Conservation (phyloP, 73 alveolate genomes). For the Diophrys appendiculata region DNA sequence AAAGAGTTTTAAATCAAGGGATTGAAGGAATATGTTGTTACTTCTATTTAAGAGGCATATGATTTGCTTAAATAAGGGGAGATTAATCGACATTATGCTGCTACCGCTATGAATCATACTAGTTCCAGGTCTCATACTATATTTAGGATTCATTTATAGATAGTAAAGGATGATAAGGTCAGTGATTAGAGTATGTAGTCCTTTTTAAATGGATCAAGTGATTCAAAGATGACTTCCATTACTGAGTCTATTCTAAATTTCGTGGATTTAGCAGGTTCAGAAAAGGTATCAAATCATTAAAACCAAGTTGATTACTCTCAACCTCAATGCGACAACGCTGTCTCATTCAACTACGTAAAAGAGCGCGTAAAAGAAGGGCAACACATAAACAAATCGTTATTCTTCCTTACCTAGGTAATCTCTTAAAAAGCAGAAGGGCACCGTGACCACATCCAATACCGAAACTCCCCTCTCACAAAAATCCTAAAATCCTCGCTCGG, state of each 20-base stretch:
- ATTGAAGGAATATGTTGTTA: slow-evolving; percentile 68
- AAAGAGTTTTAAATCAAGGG: slow-evolving; percentile 80
- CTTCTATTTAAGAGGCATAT: slow-evolving; percentile 70
- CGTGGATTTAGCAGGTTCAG: slow-evolving; percentile 99
- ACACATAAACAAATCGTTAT: slow-evolving; percentile 78
- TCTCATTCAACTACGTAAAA: slow-evolving; percentile 15
- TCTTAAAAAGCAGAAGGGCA: slow-evolving; percentile 74
- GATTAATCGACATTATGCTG: slow-evolving; percentile 80
- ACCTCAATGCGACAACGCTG: too few relatives aligned
- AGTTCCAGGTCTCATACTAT: slow-evolving; percentile 88
- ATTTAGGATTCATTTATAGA: slow-evolving; percentile 49
- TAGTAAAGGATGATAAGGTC: background rate
- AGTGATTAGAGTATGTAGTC: too few relatives aligned
- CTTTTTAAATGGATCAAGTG: too few relatives aligned
- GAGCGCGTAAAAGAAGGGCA: slow-evolving; percentile 82
- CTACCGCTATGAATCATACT: slow-evolving; percentile 81
- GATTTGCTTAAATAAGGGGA: slow-evolving; percentile 78
- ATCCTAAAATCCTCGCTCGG: slow-evolving; percentile 94
- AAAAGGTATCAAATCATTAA: slow-evolving; percentile 78
- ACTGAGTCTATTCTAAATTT: slow-evolving; percentile 45
- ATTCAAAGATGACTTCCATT: slow-evolving; percentile 64
- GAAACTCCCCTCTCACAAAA: slow-evolving; percentile 95
- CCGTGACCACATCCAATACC: slow-evolving; percentile 82
- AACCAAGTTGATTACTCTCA: slow-evolving; percentile 11
- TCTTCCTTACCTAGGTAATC: slow-evolving; percentile 83